Evolutionary conservation across 768 basidiomycete genomes (phyloP).

Genomic region (Amanita pseudoporphyria): DNA sequence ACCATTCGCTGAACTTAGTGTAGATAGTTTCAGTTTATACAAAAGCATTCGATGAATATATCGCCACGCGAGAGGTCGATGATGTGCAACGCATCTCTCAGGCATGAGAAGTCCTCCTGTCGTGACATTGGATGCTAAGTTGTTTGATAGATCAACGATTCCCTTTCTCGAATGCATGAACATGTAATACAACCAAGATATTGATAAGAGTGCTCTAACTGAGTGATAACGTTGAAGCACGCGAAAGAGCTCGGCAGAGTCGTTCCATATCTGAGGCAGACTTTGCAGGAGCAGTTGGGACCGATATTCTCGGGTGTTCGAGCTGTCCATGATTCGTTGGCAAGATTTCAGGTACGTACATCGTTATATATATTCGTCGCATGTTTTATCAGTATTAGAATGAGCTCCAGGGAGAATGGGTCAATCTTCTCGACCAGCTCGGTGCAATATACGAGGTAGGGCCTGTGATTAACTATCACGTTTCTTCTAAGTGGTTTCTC

Average conservation of each 20-base stretch:
- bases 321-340: not conserved
- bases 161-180: not conserved
- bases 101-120: not conserved
- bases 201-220: not conserved
- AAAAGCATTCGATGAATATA: not conserved
- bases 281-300: not conserved
- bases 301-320: not conserved
- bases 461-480: not conserved
- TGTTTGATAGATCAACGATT: not conserved
- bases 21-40: not conserved
- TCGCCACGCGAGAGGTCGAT: not conserved
- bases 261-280: not conserved
- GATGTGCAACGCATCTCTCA: not conserved
- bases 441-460: not conserved
- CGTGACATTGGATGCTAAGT: not conserved
- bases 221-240: not conserved
- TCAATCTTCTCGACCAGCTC: not conserved
- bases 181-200: not conserved
- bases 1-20: not conserved
- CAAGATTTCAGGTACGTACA: not conserved
- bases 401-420: conserved; percentile 1
- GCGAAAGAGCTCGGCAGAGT: not conserved
- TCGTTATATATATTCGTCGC: not conserved
- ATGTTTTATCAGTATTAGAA: not conserved
- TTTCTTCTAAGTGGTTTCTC: conserved; percentile 1